Base-by-base conservation (phyloP, 176 grass and related monocot genomes). In the Pharus latifolius region DNA sequence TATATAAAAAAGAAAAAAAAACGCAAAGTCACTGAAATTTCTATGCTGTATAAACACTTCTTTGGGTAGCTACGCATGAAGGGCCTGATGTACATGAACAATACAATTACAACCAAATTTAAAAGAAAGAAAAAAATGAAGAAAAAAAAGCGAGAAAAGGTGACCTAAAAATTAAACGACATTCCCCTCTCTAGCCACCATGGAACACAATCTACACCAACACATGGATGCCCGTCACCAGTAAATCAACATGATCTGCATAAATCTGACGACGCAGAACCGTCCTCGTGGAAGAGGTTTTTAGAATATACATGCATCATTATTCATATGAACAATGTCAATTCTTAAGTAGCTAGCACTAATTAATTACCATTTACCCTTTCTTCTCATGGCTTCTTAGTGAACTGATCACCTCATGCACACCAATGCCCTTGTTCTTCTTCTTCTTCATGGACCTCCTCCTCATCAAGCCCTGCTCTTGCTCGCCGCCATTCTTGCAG, bases 371-470 rank as follows among this genome's bases (percentile, higher is more conserved):
- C n/a, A n/a, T n/a, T n/a, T n/a, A 56, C 7, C 73, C 58, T 71
- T 27, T 63, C 65, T 20, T 51, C 50, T 67, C 33, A 47, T 46
- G 19, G 47, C 72, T 42, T 70, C n/a, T 80, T 13, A 69, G 70
- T 29, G 53, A 69, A 29, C 20, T 65, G 14, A 33, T 10, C n/a
- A 26, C 62, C 44, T 69, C 12, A 8, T 56, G 54, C 64, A 45
- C 34, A 12, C 53, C 70, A 11, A 29, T 26, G 50, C 52, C 15
- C 34, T 33, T 32, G 8, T 20, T 47, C 30, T 50, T 74, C 78
- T 49, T 54, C 34, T 76, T 69, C 63, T 65, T 54, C 52, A 67
- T 65, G 29, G 49, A 47, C 6, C 20, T 27, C 49, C 78, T 73
- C 6, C 20, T 27, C 49, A 67, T 73, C 2, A 37, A 17, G 7